Evolutionary conservation across 371 early-diverging fungal genomes (phyloP).

Genomic region (Funneliformis caledonium): DNA sequence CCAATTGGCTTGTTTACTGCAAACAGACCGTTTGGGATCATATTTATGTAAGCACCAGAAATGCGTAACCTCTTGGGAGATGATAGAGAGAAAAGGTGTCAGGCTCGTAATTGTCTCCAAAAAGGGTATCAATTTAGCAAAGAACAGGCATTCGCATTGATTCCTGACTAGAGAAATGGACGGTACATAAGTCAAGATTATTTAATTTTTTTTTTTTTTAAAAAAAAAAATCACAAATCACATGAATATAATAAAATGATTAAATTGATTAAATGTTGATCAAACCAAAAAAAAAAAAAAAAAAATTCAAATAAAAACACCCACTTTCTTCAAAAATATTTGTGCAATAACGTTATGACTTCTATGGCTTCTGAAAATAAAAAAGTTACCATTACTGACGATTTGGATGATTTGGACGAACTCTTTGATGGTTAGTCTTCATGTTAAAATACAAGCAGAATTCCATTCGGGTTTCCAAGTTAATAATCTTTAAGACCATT

Average conservation of each 20-base stretch:
- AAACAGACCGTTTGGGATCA: conserved; percentile 49
- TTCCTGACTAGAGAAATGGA: no score
- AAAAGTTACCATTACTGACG: conserved; percentile 44
- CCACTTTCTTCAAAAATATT: no score
- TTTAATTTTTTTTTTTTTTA: no score
- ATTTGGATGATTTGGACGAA: conserved; percentile 67
- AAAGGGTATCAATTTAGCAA: no score
- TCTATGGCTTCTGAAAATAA: conserved; percentile 38
- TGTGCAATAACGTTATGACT: neutral
- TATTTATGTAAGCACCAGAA: neutral
- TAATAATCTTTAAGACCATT: neutral
- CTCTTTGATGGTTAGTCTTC: conserved; percentile 59
- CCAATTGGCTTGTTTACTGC: conserved; percentile 60
- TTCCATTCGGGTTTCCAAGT: neutral
- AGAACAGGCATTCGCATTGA: no score
- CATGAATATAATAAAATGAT: neutral
- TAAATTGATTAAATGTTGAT: no score
- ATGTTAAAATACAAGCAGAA: neutral
- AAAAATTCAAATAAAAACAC: neutral
- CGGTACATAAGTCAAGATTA: no score
- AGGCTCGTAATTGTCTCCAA: no score
- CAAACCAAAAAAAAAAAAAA: no score
- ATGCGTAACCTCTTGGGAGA: no score
- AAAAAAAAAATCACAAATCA: neutral
- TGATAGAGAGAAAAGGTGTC: no score